Evolutionary conservation across 2,329 filamentous ascomycete species (phyloP).

Genomic region (Exophiala lecanii-corni): DNA sequence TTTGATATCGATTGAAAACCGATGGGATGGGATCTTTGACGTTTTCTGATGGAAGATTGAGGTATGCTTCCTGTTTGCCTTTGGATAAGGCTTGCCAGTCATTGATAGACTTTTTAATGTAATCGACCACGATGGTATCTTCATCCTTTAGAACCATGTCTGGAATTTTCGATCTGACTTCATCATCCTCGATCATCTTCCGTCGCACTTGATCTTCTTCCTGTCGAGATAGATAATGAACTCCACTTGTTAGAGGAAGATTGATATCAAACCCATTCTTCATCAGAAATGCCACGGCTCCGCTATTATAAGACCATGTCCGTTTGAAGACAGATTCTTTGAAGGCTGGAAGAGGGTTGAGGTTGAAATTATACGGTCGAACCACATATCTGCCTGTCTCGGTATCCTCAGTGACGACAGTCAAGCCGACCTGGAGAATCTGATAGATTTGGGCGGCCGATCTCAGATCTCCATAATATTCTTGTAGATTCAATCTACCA

Average conservation of each 20-base stretch:
- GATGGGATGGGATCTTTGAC: constrained; percentile 26
- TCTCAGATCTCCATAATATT: constrained; percentile 58
- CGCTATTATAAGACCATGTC: constrained; percentile 55
- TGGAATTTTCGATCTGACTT: constrained; percentile 26
- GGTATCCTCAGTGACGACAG: constrained; percentile 56
- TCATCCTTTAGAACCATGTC: constrained; percentile 53
- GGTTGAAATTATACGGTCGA: constrained; percentile 60
- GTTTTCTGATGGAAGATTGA: constrained; percentile 42
- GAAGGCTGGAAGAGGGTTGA: constrained; percentile 52
- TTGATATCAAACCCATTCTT: constrained; percentile 56
- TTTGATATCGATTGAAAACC: constrained; percentile 55
- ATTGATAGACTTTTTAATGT: constrained; percentile 32
- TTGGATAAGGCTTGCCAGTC: constrained; percentile 42
- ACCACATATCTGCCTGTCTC: constrained; percentile 52
- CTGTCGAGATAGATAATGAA: constrained; percentile 58
- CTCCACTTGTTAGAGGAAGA: constrained; percentile 51
- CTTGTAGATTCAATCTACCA: constrained; percentile 48
- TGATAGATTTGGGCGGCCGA: constrained; percentile 58
- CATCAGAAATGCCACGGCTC: constrained; percentile 59
- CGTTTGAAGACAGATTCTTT: constrained; percentile 55
- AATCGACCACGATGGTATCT: constrained; percentile 45
- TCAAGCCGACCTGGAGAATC: constrained; percentile 63
- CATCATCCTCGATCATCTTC: constrained; percentile 40
- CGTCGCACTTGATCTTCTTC: constrained; percentile 50
- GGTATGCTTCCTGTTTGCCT: constrained; percentile 33